Evolutionary conservation across 371 early-diverging fungal genomes (phyloP), one percentile per base, ranked within the genome.

Genomic region (Encephalitozoon intestinalis): DNA sequence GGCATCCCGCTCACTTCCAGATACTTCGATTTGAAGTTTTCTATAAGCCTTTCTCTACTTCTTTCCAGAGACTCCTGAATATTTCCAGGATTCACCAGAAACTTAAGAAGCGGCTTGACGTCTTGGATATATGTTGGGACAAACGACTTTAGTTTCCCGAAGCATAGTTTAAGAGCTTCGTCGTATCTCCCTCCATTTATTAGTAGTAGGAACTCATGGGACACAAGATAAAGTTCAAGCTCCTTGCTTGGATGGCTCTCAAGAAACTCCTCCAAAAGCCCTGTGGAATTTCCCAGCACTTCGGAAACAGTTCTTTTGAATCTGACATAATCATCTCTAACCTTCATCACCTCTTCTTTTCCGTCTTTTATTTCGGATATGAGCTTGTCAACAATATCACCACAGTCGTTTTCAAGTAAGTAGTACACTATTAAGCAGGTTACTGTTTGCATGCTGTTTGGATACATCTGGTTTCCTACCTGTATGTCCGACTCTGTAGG

Each of bases 401-500:
- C 46, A 66, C 34, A 40, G 30, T 41, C 21, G 41, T 66, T 66
- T 41, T 66, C 66, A 44, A 66, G 46, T 28, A 66, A 44, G 43
- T 66, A 49, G 43, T 39, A 49, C 23, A 21, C 66, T 21, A 66
- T 28, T 4, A 66, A 18, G 23, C 6, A 23, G 18, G 28, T 44
- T 3, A 40, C 37, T 31, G 58, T 58, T n/a, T 58, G 58, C 1
- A 1, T 34, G 11, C 58, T 58, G 18, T 58, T 58, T 34, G 58
- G 58, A 21, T 58, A 58, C 15, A n/a, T 4, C 21, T 58, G 58
- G 18, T 34, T 18, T 34, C 58, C 58, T 58, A 58, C 18, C 18
- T 37, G 4, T n/a, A 58, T 15, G 21, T 30, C 58, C 1, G 21
- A 37, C 5, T 58, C 58, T 5, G 12, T 15, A n/a, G 28, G 58